Evolutionary conservation across 164 flowering plant genomes (phyloP), one percentile per base, ranked within the genome.

Genomic region (Chimonanthus praecox): DNA sequence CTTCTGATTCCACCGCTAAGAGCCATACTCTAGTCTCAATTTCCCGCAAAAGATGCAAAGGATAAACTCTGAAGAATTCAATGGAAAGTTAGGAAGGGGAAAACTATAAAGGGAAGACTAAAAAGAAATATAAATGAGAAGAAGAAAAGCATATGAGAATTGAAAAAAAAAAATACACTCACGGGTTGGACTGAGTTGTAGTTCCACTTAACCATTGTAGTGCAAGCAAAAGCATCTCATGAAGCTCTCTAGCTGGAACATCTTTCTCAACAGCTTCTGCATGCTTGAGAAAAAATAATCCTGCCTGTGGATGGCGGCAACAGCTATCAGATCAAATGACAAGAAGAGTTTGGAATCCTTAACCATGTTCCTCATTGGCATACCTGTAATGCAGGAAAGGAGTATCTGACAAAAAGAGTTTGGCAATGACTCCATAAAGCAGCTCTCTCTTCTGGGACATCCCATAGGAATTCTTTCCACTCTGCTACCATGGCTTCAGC

Each of bases 11-110:
- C 67, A 96, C 99, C 4, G 98, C 99, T 78, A 96, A 81, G 62
- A 96, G 98, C 98, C 99, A 96, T 20, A 96, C 99, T 81, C 96
- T 85, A 64, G 99, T 96, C 82, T 96, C 99, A 74, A 96, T 92
- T 86, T 96, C 99, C 45, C 99, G 90, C 61, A 96, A 84, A 77
- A 89, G 99, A 85, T 94, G 91, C 76, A 92, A 79, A 8, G 97
- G 98, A 83, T 89, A 96, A 73, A 88, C 90, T 72, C 99, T 96
- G 87, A 16, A 77, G 51, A 74, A 75, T 54, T 68, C 21, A 72
- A 33, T 64, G 73, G 47, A 75, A 67, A 15, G 74, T 60, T 47
- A 74, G 11, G n/a, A 20, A 21, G 15, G 18, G 21, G 15, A 66
- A 64, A 16, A 48, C n/a, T 20, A 15, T 33, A 18, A 71, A n/a